Evolutionary conservation across 176 grass and related monocot species (phyloP).

Genomic region (Musa acuminata): DNA sequence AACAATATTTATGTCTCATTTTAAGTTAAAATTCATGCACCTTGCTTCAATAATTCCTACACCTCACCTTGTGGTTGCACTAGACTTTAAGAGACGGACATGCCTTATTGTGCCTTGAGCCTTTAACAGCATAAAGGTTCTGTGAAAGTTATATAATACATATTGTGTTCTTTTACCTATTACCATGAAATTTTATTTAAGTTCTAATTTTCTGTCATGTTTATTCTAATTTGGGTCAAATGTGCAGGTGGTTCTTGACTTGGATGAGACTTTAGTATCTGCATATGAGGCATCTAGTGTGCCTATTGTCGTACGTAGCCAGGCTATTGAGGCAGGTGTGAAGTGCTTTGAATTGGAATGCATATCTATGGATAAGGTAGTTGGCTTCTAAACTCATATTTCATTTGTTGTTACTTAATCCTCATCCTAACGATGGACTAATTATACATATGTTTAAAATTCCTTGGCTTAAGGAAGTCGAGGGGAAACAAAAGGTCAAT

Average conservation of each 20-base stretch:
- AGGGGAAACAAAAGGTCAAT: constrained; percentile 70
- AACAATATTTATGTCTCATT: background rate
- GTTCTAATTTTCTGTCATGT: background rate
- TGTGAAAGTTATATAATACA: background rate
- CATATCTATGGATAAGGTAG: constrained; percentile 73
- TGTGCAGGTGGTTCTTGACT: constrained; percentile 85
- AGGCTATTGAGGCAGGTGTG: constrained; percentile 77
- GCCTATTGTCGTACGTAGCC: constrained; percentile 69
- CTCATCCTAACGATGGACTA: background rate
- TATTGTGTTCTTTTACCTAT: background rate
- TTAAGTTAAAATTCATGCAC: background rate
- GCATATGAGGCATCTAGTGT: constrained; percentile 86
- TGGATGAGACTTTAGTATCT: constrained; percentile 98
- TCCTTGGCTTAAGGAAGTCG: constrained; percentile 37
- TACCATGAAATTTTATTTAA: background rate
- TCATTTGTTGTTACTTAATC: background rate
- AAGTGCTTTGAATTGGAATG: constrained; percentile 92
- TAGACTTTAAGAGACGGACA: background rate
- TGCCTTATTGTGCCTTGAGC: background rate
- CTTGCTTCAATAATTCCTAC: background rate
- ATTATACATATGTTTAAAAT: background rate
- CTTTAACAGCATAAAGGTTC: background rate
- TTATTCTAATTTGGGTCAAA: constrained; percentile 21
- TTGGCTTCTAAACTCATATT: background rate
- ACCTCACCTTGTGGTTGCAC: background rate